These are phyloP conservation scores for Aphanomyces invadans DNA, from an alignment of 352 stramenopile species.

Conservation along the genomic window DNA sequence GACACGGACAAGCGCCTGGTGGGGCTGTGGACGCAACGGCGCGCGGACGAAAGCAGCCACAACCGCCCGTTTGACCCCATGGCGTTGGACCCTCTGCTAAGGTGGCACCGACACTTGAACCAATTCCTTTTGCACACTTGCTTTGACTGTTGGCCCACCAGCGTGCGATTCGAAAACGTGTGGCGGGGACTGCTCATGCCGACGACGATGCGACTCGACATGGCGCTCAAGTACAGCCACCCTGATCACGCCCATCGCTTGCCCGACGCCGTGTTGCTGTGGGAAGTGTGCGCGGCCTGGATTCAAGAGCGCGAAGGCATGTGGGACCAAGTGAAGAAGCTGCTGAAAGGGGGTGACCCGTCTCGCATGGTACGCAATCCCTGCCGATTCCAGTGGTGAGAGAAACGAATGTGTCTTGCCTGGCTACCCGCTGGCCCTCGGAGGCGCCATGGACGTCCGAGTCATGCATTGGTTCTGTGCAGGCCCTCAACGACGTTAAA, in stretches of 20 bases:
- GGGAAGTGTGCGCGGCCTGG: constrained; percentile 43
- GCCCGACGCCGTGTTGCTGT: constrained; percentile 51
- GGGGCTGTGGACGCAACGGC: not conserved
- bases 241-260: constrained; percentile 45
- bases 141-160: no score
- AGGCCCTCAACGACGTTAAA: constrained; percentile 35
- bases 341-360: constrained; percentile 13
- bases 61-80: constrained; percentile 50
- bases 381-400: no score
- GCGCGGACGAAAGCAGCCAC: constrained; percentile 1
- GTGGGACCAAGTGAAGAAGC: constrained; percentile 12
- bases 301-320: constrained; percentile 46
- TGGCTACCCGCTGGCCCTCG: no score
- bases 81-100: constrained; percentile 50
- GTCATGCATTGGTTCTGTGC: not conserved
- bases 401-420: no score
- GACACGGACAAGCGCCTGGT: not conserved
- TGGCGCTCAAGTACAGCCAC: constrained; percentile 71
- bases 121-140: no score
- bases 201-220: constrained; percentile 49
- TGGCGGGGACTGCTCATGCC: constrained; percentile 62
- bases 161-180: constrained; percentile 50
- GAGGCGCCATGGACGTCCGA: no score
- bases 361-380: not conserved
- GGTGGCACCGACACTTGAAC: not conserved